Conservation (phyloP, 2,329 filamentous ascomycete genomes). For the Monilinia vaccinii-corymbosi region DNA sequence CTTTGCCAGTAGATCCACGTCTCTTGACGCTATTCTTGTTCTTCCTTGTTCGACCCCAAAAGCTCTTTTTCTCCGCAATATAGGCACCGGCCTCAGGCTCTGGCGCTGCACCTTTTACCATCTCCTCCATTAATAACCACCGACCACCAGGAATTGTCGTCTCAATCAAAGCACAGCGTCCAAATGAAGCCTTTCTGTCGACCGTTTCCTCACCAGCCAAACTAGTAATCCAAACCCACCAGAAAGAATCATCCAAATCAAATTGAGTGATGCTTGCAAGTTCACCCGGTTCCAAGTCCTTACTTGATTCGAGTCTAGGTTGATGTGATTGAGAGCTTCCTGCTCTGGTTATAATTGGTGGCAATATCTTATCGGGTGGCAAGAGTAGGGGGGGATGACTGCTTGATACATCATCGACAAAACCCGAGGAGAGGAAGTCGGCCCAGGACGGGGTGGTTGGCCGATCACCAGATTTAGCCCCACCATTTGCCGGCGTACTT, state of each 20-base stretch:
- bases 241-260: conserved; percentile 90
- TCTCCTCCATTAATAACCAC: conserved; percentile 94
- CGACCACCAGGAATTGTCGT: conserved; percentile 71
- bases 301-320: conserved; percentile 59
- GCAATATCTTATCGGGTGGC: conserved; percentile 86
- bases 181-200: conserved; percentile 84
- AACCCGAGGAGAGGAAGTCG: conserved; percentile 91
- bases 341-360: conserved; percentile 71
- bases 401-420: conserved; percentile 65
- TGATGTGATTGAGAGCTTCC: conserved; percentile 81
- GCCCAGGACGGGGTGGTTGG: conserved; percentile 98
- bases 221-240: conserved; percentile 99
- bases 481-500: conserved; percentile 57
- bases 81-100: conserved; percentile 80
- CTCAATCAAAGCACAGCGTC: conserved; percentile 85
- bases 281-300: conserved; percentile 76
- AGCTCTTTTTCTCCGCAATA: conserved; percentile 89
- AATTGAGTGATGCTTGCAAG: conserved; percentile 82
- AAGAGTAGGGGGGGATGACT: conserved; percentile 61
- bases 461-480: conserved; percentile 54
- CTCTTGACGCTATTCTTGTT: conserved; percentile 50
- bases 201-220: conserved; percentile 81
- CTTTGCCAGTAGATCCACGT: conserved; percentile 61
- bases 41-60: conserved; percentile 77
- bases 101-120: conserved; percentile 84